phyloP scores from a whole-genome alignment of 2,329 filamentous ascomycete species.

The Claviceps sp. region DNA sequence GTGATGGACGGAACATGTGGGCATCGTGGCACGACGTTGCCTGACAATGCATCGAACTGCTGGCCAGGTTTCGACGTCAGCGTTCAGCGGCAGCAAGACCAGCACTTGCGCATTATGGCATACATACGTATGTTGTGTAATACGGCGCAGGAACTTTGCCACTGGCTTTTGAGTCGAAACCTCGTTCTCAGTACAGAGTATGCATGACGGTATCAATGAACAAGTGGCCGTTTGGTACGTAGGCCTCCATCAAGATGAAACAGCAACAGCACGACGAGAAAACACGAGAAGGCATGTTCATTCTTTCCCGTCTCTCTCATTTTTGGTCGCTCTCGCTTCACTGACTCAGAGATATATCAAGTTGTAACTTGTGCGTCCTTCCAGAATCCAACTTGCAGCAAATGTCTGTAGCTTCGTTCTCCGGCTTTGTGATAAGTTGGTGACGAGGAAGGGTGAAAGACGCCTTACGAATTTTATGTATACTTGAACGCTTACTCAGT shows the following conservation, averaged over 20 bases:
- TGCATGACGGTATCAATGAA: neutral
- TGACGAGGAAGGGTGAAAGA: neutral
- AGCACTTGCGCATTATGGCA: neutral
- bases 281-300: neutral
- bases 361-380: neutral
- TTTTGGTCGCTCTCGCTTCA: neutral
- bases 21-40: neutral
- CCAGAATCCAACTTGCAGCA: neutral
- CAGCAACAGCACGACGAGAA: neutral
- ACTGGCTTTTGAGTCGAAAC: neutral
- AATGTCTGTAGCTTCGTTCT: slow-evolving; percentile 1
- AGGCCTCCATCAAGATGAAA: neutral
- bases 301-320: neutral
- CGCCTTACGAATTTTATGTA: neutral
- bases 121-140: neutral
- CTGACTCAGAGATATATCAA: neutral
- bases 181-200: neutral
- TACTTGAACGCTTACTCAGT: too few relatives aligned
- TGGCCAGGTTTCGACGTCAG: neutral
- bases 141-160: neutral
- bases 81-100: neutral
- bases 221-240: neutral
- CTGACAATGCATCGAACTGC: neutral
- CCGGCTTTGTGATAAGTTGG: neutral
- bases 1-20: neutral